Conservation (phyloP, 371 early-diverging fungal genomes). For the Vairimorpha necatrix region DNA sequence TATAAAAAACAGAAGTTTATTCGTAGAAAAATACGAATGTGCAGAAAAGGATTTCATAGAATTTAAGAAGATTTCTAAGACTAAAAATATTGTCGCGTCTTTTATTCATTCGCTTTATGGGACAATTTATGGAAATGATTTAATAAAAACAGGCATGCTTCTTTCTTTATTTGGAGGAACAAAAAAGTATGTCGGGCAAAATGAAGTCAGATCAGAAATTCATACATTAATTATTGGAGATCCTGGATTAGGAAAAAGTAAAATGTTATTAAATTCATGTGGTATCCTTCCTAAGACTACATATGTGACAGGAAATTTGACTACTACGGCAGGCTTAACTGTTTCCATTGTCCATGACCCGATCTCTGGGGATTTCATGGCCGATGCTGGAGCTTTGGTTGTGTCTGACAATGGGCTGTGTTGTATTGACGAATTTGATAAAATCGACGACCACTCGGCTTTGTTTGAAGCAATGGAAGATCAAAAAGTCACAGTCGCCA, state of each 20-base stretch:
- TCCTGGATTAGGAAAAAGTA: conserved; percentile 69
- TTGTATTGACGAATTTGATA: conserved; percentile 70
- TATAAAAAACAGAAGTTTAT: conserved; percentile 50
- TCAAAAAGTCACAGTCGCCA: conserved; percentile 59
- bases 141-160: conserved; percentile 69
- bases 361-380: conserved; percentile 70
- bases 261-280: conserved; percentile 66
- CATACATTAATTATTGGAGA: conserved; percentile 66
- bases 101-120: conserved; percentile 69
- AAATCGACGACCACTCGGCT: conserved; percentile 65
- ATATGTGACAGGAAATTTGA: conserved; percentile 68
- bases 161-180: conserved; percentile 70
- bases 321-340: conserved; percentile 73
- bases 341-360: conserved; percentile 71
- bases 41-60: conserved; percentile 30
- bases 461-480: conserved; percentile 64
- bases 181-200: conserved; percentile 44
- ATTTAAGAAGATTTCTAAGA: conserved; percentile 63
- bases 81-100: conserved; percentile 61
- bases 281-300: conserved; percentile 67
- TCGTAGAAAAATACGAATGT: background rate
- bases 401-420: conserved; percentile 69
- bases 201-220: conserved; percentile 54
- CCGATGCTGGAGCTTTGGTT: conserved; percentile 71
- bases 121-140: conserved; percentile 69